Conservation (phyloP, 2,329 filamentous ascomycete genomes). For the Daldinia eschscholtzii region DNA sequence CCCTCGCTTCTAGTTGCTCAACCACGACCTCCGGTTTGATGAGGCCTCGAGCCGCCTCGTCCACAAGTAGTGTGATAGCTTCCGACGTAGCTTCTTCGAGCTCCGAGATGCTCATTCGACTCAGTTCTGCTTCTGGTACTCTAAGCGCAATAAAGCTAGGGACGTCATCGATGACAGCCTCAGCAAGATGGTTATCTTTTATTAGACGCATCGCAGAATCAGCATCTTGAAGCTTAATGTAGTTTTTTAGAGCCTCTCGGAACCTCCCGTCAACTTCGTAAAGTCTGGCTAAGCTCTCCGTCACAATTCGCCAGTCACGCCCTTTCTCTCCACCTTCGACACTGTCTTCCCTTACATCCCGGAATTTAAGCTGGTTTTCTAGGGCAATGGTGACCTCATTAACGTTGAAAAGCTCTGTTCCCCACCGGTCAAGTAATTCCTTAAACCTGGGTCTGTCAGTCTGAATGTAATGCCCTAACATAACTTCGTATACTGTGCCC, state of each 20-base stretch:
- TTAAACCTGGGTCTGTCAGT: conserved; percentile 80
- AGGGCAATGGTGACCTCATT: conserved; percentile 81
- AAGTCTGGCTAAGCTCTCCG: conserved; percentile 85
- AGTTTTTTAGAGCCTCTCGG: conserved; percentile 87
- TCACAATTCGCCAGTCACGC: conserved; percentile 89
- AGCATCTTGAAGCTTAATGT: conserved; percentile 91
- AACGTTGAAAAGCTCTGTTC: conserved; percentile 85
- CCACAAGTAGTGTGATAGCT: conserved; percentile 86
- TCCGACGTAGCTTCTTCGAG: conserved; percentile 85
- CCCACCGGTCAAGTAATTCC: conserved; percentile 85
- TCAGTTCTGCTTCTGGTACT: conserved; percentile 78
- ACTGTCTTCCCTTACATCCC: conserved; percentile 80
- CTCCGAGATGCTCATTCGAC: conserved; percentile 74
- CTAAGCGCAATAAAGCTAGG: conserved; percentile 87
- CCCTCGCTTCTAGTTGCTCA: conserved; percentile 76
- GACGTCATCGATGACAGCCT: conserved; percentile 90
- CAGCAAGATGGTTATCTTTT: conserved; percentile 87
- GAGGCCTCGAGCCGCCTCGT: conserved; percentile 90
- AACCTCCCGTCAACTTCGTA: conserved; percentile 85
- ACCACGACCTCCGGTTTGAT: conserved; percentile 84
- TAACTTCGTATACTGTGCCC: conserved; percentile 85
- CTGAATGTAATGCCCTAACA: conserved; percentile 89
- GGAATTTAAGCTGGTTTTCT: conserved; percentile 83
- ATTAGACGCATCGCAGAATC: conserved; percentile 90
- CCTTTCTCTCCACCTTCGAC: conserved; percentile 79